Conservation (phyloP, 805 yeast genomes). For the Lipomyces japonicus region DNA sequence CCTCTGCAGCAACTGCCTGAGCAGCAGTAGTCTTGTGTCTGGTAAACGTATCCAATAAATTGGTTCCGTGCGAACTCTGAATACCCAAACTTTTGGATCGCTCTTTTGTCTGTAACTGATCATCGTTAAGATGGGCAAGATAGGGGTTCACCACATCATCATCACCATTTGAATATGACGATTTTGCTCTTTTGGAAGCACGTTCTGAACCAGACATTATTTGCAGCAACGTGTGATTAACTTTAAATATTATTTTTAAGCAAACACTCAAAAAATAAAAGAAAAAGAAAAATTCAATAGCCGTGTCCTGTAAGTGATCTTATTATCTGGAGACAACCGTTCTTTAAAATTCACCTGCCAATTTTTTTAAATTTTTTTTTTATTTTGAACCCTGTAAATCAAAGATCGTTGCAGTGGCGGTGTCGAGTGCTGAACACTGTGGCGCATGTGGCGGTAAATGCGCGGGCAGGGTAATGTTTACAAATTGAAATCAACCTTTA, state of each 20-base stretch:
- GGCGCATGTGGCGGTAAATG: background rate
- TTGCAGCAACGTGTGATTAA: background rate
- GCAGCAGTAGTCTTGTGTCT: constrained; percentile 38
- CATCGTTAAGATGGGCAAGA: constrained; percentile 35
- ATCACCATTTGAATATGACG: constrained; percentile 1
- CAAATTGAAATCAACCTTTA: background rate
- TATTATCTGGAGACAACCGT: no score
- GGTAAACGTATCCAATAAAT: constrained; percentile 13
- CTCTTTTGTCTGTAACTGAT: constrained; percentile 3
- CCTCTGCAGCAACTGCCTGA: constrained; percentile 38
- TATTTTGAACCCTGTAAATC: background rate
- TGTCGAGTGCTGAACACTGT: background rate
- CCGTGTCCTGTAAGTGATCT: no score
- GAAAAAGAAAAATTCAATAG: no score
- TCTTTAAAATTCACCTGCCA: no score
- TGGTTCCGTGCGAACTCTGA: background rate
- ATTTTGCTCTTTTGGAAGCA: constrained; percentile 15
- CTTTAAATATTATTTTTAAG: background rate
- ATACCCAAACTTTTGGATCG: background rate
- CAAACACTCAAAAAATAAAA: background rate
- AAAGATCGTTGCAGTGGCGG: background rate
- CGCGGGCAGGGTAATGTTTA: background rate
- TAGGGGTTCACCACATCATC: constrained; percentile 34
- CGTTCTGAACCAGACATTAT: constrained; percentile 11
- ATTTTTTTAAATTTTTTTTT: no score